Evolutionary conservation across 2,329 filamentous ascomycete species (phyloP).

Genomic region (Keithomyces neogunnii): DNA sequence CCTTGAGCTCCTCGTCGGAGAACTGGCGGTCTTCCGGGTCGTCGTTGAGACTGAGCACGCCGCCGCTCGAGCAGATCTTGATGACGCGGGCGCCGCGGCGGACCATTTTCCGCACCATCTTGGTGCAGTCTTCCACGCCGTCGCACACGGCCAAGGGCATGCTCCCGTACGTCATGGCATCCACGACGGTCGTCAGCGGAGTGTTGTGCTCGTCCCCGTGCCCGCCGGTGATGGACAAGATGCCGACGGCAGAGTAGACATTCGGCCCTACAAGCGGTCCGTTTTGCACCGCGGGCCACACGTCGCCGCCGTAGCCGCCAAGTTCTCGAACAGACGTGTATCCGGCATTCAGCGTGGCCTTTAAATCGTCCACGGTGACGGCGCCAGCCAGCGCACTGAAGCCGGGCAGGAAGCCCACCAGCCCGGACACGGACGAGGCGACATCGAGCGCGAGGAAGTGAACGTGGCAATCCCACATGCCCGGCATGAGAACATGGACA

Average conservation of each 20-base stretch:
- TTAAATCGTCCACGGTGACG: conserved; percentile 18
- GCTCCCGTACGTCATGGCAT: conserved; percentile 25
- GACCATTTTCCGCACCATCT: conserved; percentile 30
- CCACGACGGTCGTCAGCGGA: conserved; percentile 21
- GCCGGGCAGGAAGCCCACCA: conserved; percentile 7
- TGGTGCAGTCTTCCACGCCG: conserved; percentile 31
- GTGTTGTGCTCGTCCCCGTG: conserved; percentile 32
- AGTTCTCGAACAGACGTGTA: conserved; percentile 44
- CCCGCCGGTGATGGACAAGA: conserved; percentile 38
- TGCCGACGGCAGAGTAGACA: conserved; percentile 36
- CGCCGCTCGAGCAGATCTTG: conserved; percentile 31
- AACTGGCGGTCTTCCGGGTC: conserved; percentile 30
- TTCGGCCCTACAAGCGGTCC: conserved; percentile 37
- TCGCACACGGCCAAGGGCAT: conserved; percentile 24
- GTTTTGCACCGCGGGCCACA: conserved; percentile 32
- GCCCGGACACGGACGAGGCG: not conserved
- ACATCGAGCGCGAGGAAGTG: conserved; percentile 33
- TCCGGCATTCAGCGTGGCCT: conserved; percentile 32
- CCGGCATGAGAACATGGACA: conserved; percentile 39
- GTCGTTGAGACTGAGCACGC: conserved; percentile 30
- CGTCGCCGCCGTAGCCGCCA: conserved; percentile 36
- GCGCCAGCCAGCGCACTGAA: conserved; percentile 9
- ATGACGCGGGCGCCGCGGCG: conserved; percentile 30
- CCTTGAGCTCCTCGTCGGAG: conserved; percentile 27
- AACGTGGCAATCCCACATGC: conserved; percentile 44